A percentile compares a stretch with the other conserved stretches of the same genome.
phyloP scores from a whole-genome alignment of 2,329 filamentous ascomycete genomes.

The Purpureocillium takamizusanense region DNA sequence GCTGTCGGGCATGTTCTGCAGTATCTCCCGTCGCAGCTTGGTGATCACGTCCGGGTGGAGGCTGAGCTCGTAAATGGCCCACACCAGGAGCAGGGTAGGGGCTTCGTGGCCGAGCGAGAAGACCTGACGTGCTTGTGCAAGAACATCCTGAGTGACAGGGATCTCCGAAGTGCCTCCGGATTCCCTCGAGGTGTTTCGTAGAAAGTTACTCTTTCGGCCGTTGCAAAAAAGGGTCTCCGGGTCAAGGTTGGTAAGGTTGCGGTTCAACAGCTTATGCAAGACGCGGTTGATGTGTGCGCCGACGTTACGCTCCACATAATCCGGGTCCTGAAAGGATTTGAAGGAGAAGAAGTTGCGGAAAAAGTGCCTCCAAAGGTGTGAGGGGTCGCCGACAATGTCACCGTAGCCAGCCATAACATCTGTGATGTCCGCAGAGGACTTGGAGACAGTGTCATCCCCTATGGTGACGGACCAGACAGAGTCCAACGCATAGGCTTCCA shows the following conservation, averaged over 20 bases:
- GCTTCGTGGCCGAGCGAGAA: conserved; percentile 5
- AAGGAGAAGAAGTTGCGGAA: conserved; percentile 1
- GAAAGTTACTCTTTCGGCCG: not conserved
- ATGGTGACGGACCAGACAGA: conserved; percentile 2
- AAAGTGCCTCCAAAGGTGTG: conserved; percentile 4
- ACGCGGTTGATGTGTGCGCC: not conserved
- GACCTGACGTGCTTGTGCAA: conserved; percentile 3
- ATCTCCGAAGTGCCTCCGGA: not conserved
- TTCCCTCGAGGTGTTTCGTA: not conserved
- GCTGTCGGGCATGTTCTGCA: not conserved
- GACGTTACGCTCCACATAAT: conserved; percentile 1
- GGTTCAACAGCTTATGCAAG: not conserved
- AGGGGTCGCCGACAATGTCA: conserved; percentile 2
- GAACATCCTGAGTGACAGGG: conserved; percentile 1
- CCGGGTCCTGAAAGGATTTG: conserved; percentile 1
- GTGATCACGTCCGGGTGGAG: conserved; percentile 1
- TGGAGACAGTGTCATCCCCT: conserved; percentile 1
- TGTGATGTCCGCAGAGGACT: not conserved
- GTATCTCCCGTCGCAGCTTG: conserved; percentile 1
- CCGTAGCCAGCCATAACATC: not conserved
- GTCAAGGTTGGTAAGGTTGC: not conserved
- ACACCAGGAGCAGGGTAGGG: conserved; percentile 1
- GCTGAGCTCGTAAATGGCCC: conserved; percentile 3
- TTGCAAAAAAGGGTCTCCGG: not conserved
- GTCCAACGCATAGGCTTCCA: conserved; percentile 4